Conservation (phyloP, 345 rosid species). For the Salix exigua region DNA sequence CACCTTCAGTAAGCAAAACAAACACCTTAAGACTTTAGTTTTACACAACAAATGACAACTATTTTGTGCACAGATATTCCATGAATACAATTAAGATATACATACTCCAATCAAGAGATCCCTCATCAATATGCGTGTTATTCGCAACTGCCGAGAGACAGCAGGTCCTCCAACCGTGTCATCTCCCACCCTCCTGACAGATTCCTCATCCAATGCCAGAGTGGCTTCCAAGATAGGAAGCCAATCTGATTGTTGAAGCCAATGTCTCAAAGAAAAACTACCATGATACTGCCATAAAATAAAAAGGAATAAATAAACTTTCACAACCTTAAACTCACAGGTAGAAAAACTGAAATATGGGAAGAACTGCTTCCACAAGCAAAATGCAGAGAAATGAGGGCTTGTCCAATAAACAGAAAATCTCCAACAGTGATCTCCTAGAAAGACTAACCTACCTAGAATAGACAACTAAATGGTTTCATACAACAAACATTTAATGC, state of each 20-base stretch:
- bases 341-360: neutral
- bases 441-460: neutral
- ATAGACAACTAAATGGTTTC: neutral
- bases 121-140: constrained; percentile 75
- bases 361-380: neutral
- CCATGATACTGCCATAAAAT: constrained; percentile 67
- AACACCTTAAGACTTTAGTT: neutral
- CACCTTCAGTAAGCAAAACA: constrained; percentile 45
- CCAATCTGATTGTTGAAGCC: constrained; percentile 97
- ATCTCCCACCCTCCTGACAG: constrained; percentile 79
- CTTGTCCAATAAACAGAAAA: neutral
- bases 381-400: neutral
- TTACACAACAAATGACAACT: neutral
- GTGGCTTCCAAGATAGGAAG: constrained; percentile 95
- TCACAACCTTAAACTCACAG: neutral
- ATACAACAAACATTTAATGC: neutral
- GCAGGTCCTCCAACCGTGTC: constrained; percentile 97
- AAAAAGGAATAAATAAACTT: neutral
- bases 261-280: constrained; percentile 86
- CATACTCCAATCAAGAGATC: constrained; percentile 94
- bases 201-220: constrained; percentile 90
- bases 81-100: constrained; percentile 4
- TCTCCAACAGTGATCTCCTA: neutral
- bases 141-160: constrained; percentile 76
- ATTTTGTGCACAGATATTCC: neutral